Percentiles rank a stretch among this genome's conserved stretches.
phyloP scores from a whole-genome alignment of 2,329 filamentous ascomycete genomes.

The Aspergillus transmontanensis region DNA sequence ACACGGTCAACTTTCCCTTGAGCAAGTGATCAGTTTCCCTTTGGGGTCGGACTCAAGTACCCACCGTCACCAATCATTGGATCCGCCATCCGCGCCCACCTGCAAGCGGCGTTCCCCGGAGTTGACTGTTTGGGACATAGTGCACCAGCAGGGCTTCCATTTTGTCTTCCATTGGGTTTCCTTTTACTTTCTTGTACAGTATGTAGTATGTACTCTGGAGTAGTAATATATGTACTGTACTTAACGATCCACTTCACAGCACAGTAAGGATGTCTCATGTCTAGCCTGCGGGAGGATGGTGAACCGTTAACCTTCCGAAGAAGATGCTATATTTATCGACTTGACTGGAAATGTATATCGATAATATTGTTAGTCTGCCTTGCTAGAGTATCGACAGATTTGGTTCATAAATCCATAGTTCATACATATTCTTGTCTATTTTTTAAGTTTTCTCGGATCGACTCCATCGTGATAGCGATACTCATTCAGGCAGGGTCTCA shows the following conservation, averaged over 20 bases:
- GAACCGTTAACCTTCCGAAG: not conserved
- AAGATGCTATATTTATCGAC: not conserved
- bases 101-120: conserved; percentile 2
- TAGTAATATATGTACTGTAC: no score
- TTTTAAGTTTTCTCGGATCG: not conserved
- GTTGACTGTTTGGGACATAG: not conserved
- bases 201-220: not conserved
- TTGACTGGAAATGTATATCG: not conserved
- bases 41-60: not conserved
- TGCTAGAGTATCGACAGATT: not conserved
- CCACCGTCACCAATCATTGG: not conserved
- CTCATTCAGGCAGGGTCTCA: not conserved
- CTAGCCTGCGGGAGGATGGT: not conserved
- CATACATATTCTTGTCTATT: not conserved
- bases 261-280: not conserved
- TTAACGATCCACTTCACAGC: not conserved
- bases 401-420: not conserved
- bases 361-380: not conserved
- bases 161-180: not conserved
- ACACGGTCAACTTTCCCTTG: not conserved
- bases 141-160: not conserved
- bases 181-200: not conserved
- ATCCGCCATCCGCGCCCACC: not conserved
- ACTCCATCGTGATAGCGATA: not conserved
- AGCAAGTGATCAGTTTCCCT: conserved; percentile 6